Percentiles rank a stretch among this genome's conserved stretches.
Conservation (phyloP, 2,329 filamentous ascomycete genomes). For the Xylariaceae sp. region DNA sequence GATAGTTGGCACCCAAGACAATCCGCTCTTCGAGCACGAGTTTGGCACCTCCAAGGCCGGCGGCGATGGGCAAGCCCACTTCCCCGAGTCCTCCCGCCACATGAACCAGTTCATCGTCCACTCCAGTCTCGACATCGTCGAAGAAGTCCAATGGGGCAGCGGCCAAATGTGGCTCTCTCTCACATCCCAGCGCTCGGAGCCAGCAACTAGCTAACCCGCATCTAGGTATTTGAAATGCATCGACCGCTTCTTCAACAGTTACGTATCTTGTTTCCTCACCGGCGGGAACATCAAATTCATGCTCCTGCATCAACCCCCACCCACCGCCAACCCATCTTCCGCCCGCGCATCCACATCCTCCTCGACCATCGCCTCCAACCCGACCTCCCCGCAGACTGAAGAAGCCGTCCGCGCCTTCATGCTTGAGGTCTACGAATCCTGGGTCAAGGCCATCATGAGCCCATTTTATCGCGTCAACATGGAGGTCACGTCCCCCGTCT, state of each 20-base stretch:
- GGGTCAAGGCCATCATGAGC: constrained; percentile 96
- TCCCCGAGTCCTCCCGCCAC: constrained; percentile 82
- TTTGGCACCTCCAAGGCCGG: constrained; percentile 96
- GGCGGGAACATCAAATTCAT: constrained; percentile 91
- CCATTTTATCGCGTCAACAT: constrained; percentile 89
- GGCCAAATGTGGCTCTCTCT: constrained; percentile 66
- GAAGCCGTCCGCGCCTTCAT: constrained; percentile 96
- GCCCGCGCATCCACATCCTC: constrained; percentile 17
- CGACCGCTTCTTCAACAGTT: constrained; percentile 94
- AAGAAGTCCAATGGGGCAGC: constrained; percentile 91
- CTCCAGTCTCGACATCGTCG: constrained; percentile 88
- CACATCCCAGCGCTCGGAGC: neutral
- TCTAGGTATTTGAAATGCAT: constrained; percentile 83
- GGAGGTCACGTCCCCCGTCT: constrained; percentile 82
- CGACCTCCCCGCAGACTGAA: constrained; percentile 84
- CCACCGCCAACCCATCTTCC: constrained; percentile 49
- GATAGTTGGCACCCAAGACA: constrained; percentile 93
- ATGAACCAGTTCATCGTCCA: constrained; percentile 98
- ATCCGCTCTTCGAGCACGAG: constrained; percentile 92
- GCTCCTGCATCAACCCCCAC: constrained; percentile 89
- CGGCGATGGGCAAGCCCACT: constrained; percentile 87
- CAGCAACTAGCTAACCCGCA: too few relatives aligned
- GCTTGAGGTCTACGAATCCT: constrained; percentile 90
- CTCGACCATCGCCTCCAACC: constrained; percentile 75
- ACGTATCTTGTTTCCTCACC: constrained; percentile 92